A percentile compares a stretch with the other conserved stretches of the same genome.
Evolutionary conservation across 352 stramenopile genomes (phyloP).

Genomic region (Pythium oligandrum): DNA sequence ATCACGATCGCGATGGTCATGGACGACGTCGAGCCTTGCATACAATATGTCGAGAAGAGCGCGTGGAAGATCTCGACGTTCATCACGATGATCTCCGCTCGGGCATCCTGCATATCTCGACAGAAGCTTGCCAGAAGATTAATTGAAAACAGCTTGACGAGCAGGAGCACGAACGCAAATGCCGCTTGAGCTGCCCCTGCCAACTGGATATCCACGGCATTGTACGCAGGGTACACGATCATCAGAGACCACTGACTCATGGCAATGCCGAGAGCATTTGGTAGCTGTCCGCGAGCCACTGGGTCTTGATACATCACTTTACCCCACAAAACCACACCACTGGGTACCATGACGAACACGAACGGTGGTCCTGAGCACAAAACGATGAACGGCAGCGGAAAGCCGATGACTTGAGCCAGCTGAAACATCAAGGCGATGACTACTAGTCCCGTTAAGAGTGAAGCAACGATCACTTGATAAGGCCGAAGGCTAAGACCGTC

Average conservation of each 20-base stretch:
- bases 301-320: too few species aligned
- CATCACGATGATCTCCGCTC: constrained; percentile 22
- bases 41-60: constrained; percentile 26
- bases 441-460: not conserved
- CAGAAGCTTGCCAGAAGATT: constrained; percentile 17
- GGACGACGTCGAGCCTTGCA: constrained; percentile 21
- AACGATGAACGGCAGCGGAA: constrained; percentile 15
- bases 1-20: constrained; percentile 15
- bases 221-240: constrained; percentile 14
- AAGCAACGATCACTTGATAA: constrained; percentile 6
- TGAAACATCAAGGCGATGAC: constrained; percentile 11
- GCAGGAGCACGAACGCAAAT: constrained; percentile 15
- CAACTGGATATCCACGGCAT: constrained; percentile 7
- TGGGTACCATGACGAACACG: too few species aligned
- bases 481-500: not conserved
- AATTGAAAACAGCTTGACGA: constrained; percentile 30
- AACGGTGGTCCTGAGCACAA: not conserved
- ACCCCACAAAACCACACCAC: too few species aligned
- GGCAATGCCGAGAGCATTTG: too few species aligned
- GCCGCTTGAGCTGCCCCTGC: constrained; percentile 2
- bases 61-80: constrained; percentile 36
- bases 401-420: constrained; percentile 2
- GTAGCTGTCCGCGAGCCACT: too few species aligned
- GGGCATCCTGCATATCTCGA: constrained; percentile 18
- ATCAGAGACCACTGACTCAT: constrained; percentile 14